Evolutionary conservation across 106 monocot species (phyloP), one percentile per base, ranked within the genome.

Genomic region (Dendrobium officinale): DNA sequence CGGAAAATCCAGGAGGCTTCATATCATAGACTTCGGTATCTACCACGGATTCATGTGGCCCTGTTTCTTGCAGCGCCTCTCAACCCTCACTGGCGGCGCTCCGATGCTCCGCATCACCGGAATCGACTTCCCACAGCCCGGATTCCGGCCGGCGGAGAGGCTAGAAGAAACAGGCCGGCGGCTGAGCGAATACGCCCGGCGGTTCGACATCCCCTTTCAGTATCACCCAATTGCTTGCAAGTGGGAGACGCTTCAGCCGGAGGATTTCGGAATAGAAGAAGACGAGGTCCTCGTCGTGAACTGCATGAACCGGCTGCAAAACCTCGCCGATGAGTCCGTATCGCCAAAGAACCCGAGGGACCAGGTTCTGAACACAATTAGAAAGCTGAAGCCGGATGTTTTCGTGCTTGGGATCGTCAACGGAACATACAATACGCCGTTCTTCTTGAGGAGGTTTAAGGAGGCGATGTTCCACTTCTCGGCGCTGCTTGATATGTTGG

Each of bases 21-120:
- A 90, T 45, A 83, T 90, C 1, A 58, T 90, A 27, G 90, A 90
- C 56, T 87, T 78, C 18, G 90, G 90, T 2, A 87, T 90, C 37
- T 81, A 73, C 59, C 82, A 84, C 24, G 90, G 90, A 8, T 85
- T 87, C 33, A 87, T 87, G 45, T 90, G 90, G 90, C 90, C 90
- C 15, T 83, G 76, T 8, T 78, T 90, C 42, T 78, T 90, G 37
- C 82, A 90, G 37, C 61, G 82, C 15, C 77, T 90, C 0, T 78
- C 87, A 24, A 29, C 18, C 7, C 58, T 56, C 48, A 48, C 82
- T 16, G 80, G 49, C 7, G 83, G 87, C 3, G 85, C 90, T 2
- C 85, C 82, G 7, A 70, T 48, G 55, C 83, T 90, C 51, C 80
- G 90, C n/a, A 90, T 90, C 29, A 90, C 90, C 6, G 90, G 85